Conservation (phyloP, 2,329 filamentous ascomycete species). For the Penicillium sp. region DNA sequence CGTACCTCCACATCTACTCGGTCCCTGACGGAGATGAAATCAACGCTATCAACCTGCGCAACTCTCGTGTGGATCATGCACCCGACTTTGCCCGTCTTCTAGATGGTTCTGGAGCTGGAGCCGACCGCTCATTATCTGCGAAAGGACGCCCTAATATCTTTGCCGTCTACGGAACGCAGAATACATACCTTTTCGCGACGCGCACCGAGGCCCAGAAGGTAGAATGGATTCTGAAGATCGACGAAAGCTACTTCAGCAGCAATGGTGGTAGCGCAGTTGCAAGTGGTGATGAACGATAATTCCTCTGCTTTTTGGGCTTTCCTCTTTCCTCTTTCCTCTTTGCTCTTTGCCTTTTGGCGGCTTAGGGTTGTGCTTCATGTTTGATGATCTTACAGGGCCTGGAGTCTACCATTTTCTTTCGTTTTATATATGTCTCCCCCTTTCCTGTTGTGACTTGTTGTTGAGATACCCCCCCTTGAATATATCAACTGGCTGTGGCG, state of each 20-base stretch:
- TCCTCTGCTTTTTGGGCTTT: background rate
- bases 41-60: slow-evolving; percentile 81
- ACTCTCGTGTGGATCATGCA: slow-evolving; percentile 87
- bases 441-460: slow-evolving; percentile 27
- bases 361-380: slow-evolving; percentile 15
- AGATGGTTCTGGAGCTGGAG: slow-evolving; percentile 46
- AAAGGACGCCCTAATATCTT: slow-evolving; percentile 71
- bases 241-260: slow-evolving; percentile 69
- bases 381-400: slow-evolving; percentile 25
- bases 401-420: slow-evolving; percentile 19
- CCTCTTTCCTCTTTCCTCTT: background rate
- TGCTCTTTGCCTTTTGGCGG: slow-evolving; percentile 2
- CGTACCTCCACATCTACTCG: slow-evolving; percentile 88
- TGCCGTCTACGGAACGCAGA: slow-evolving; percentile 90
- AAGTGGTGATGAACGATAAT: slow-evolving; percentile 25
- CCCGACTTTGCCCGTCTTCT: slow-evolving; percentile 83
- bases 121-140: slow-evolving; percentile 36
- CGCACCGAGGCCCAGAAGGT: slow-evolving; percentile 88
- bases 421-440: slow-evolving; percentile 10
- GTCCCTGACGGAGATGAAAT: slow-evolving; percentile 86
- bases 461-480: slow-evolving; percentile 41
- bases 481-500: slow-evolving; percentile 34
- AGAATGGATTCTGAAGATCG: slow-evolving; percentile 95
- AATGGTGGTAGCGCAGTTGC: slow-evolving; percentile 26
- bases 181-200: slow-evolving; percentile 92